Conservation (phyloP, 257 asterid species). For the Mentha longifolia region DNA sequence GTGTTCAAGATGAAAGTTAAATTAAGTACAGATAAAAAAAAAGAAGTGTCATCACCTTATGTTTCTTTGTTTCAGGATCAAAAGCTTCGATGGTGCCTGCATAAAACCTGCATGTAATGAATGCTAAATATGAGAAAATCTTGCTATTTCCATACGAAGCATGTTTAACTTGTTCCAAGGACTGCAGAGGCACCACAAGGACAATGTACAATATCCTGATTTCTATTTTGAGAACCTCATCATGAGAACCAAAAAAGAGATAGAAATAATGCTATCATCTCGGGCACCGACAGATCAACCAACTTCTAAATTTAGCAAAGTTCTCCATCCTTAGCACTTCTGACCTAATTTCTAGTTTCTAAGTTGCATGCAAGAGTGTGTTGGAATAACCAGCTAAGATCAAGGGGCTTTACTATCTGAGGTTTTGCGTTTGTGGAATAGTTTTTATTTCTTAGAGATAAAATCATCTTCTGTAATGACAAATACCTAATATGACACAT, state of each 20-base stretch:
- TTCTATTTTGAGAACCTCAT: neutral
- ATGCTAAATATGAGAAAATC: slow-evolving; percentile 27
- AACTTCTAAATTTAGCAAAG: neutral
- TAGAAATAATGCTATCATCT: neutral
- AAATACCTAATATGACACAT: neutral
- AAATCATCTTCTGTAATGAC: neutral
- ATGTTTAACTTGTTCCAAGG: neutral
- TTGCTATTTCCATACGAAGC: slow-evolving; percentile 6
- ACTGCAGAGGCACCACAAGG: neutral
- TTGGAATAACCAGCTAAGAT: neutral
- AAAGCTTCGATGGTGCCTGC: slow-evolving; percentile 48
- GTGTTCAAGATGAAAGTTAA: slow-evolving; percentile 9
- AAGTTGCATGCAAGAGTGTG: neutral
- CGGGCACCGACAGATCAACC: neutral
- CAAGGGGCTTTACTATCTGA: too few species aligned
- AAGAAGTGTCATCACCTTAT: slow-evolving; percentile 49
- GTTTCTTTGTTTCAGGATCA: slow-evolving; percentile 54
- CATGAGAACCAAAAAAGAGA: slow-evolving; percentile 2
- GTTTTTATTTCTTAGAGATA: neutral
- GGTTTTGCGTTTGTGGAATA: neutral
- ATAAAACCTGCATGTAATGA: slow-evolving; percentile 55
- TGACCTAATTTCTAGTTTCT: neutral
- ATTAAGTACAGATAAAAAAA: neutral
- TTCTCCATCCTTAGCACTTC: neutral
- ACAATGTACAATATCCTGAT: neutral